phyloP scores from a whole-genome alignment of 225 moss, liverwort and hornwort species.

The Physcomitrellopsis africana region DNA sequence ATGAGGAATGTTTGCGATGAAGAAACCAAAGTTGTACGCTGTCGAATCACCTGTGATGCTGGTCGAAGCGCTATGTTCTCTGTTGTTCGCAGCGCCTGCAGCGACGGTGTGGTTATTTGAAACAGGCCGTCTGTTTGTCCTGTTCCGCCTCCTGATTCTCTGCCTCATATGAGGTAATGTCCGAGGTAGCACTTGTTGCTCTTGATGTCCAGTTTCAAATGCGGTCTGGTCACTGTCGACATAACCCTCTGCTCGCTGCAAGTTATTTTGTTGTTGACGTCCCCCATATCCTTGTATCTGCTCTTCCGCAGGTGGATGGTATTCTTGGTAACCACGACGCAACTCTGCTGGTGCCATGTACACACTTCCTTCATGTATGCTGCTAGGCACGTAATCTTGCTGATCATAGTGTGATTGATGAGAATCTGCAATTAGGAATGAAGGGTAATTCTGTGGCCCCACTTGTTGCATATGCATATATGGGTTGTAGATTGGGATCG shows the following conservation, averaged over 20 bases:
- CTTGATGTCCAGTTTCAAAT: conserved; percentile 40
- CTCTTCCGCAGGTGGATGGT: conserved; percentile 35
- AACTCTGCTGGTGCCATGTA: conserved; percentile 38
- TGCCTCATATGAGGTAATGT: conserved; percentile 46
- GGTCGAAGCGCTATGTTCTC: conserved; percentile 42
- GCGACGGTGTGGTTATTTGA: conserved; percentile 34
- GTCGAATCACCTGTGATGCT: conserved; percentile 43
- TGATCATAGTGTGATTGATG: conserved; percentile 36
- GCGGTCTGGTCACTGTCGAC: conserved; percentile 25
- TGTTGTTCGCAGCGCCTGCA: conserved; percentile 35
- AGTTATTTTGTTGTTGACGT: conserved; percentile 33
- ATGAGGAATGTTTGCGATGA: background rate
- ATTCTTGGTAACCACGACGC: conserved; percentile 35
- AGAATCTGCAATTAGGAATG: conserved; percentile 29
- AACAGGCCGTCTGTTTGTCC: conserved; percentile 34
- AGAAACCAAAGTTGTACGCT: background rate
- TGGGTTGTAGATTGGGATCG: conserved; percentile 40
- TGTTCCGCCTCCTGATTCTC: conserved; percentile 42
- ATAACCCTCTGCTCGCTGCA: conserved; percentile 34
- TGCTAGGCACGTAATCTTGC: conserved; percentile 29
- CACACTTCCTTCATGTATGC: conserved; percentile 28
- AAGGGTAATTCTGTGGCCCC: conserved; percentile 31
- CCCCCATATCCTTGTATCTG: conserved; percentile 36
- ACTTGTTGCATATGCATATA: conserved; percentile 41
- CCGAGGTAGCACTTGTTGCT: conserved; percentile 35